Percentiles rank a stretch among this genome's conserved stretches.
These are phyloP conservation scores for Schwanniomyces pseudopolymorphus DNA, from an alignment of 805 yeast genomes.

Conservation along the genomic window DNA sequence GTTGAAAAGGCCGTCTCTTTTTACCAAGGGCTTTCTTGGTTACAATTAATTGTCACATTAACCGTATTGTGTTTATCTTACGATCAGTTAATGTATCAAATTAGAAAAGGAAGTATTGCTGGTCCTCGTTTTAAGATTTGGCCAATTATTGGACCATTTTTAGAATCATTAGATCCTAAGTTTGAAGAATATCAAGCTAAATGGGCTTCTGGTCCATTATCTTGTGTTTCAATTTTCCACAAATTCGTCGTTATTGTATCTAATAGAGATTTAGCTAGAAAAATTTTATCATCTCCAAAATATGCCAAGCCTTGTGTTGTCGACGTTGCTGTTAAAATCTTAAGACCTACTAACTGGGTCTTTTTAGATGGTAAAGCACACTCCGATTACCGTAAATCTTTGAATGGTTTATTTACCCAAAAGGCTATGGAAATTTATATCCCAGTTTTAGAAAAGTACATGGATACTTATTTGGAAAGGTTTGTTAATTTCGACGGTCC, in stretches of 20 bases:
- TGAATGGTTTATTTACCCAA: slow-evolving; percentile 86
- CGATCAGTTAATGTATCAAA: slow-evolving; percentile 78
- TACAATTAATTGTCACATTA: slow-evolving; percentile 49
- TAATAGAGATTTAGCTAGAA: slow-evolving; percentile 82
- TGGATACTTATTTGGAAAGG: slow-evolving; percentile 75
- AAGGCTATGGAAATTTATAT: slow-evolving; percentile 80
- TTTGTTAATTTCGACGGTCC: slow-evolving; percentile 69
- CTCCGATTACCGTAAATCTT: slow-evolving; percentile 84
- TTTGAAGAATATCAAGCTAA: slow-evolving; percentile 90
- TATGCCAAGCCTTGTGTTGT: slow-evolving; percentile 97
- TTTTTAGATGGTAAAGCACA: slow-evolving; percentile 96
- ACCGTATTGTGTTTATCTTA: slow-evolving; percentile 52
- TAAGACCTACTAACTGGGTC: slow-evolving; percentile 97
- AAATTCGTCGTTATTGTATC: slow-evolving; percentile 95
- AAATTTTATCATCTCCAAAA: slow-evolving; percentile 77
- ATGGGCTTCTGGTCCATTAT: slow-evolving; percentile 92
- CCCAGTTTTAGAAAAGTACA: slow-evolving; percentile 79
- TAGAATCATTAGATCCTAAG: slow-evolving; percentile 92
- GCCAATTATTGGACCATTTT: slow-evolving; percentile 96
- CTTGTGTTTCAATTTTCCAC: slow-evolving; percentile 97
- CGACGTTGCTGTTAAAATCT: slow-evolving; percentile 90
- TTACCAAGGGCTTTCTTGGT: slow-evolving; percentile 45
- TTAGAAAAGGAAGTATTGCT: slow-evolving; percentile 82
- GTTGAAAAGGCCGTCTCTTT: slow-evolving; percentile 12
- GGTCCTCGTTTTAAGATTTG: slow-evolving; percentile 87